Percentiles rank a stretch among this genome's conserved stretches.
Conservation (phyloP, 2,329 filamentous ascomycete genomes). For the Diaporthe humulicola region DNA sequence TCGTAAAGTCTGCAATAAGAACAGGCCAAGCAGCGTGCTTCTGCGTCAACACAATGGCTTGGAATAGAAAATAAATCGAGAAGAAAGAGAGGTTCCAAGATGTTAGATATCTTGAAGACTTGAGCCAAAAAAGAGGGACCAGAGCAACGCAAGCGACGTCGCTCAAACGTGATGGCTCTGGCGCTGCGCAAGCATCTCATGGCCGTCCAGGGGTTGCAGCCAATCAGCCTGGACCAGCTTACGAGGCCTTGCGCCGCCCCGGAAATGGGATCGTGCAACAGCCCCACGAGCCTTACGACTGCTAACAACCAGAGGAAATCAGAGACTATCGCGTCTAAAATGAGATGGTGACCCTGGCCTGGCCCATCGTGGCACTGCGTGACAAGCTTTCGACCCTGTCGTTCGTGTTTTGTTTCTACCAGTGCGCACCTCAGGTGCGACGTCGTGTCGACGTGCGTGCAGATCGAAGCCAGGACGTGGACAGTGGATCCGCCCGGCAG, state of each 20-base stretch:
- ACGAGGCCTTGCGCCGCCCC: slow-evolving; percentile 46
- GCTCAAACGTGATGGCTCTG: slow-evolving; percentile 25
- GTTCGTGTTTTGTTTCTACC: neutral
- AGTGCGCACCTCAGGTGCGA: neutral
- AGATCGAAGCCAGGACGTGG: neutral
- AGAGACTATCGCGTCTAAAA: slow-evolving; percentile 1
- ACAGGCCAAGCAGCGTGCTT: neutral
- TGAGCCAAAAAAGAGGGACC: neutral
- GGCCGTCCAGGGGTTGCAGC: slow-evolving; percentile 34
- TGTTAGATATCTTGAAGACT: neutral
- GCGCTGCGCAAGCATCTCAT: slow-evolving; percentile 39
- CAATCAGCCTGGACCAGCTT: slow-evolving; percentile 48
- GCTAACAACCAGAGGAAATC: slow-evolving; percentile 1
- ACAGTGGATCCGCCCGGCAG: neutral
- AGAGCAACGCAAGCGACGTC: neutral
- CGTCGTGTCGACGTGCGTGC: slow-evolving; percentile 15
- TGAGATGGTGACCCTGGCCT: slow-evolving; percentile 6
- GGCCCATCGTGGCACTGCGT: slow-evolving; percentile 10
- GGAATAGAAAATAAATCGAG: neutral
- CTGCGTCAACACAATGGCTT: neutral
- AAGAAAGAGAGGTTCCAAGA: neutral
- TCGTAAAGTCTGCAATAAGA: slow-evolving; percentile 1
- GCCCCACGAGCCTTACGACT: slow-evolving; percentile 36
- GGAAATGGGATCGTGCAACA: slow-evolving; percentile 34
- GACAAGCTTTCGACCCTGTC: slow-evolving; percentile 10